phyloP scores from a whole-genome alignment of 2,329 filamentous ascomycete genomes.

The Cordyceps pruinosa region DNA sequence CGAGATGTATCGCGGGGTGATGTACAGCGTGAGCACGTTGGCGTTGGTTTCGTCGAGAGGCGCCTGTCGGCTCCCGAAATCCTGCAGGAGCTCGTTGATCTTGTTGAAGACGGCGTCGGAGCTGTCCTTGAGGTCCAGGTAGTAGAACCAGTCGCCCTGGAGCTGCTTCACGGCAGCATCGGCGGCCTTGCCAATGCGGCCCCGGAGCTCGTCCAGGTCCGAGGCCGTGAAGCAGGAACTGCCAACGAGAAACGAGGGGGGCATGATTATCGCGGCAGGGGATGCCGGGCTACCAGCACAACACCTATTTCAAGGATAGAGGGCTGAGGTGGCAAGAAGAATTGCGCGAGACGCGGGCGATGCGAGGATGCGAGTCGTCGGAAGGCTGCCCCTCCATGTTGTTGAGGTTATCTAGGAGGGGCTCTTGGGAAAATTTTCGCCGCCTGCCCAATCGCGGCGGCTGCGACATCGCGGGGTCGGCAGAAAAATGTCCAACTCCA shows the following conservation, averaged over 20 bases:
- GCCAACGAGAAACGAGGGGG: constrained; percentile 32
- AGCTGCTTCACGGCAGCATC: constrained; percentile 41
- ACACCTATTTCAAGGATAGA: constrained; percentile 5
- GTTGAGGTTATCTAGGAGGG: constrained; percentile 4
- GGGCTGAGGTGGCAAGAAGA: constrained; percentile 2
- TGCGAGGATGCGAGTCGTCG: background rate
- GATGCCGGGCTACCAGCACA: constrained; percentile 8
- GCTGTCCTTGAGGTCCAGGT: constrained; percentile 51
- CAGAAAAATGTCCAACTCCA: constrained; percentile 4
- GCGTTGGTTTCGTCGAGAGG: constrained; percentile 33
- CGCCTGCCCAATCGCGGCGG: constrained; percentile 3
- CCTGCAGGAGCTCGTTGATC: constrained; percentile 39
- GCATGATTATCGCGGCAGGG: constrained; percentile 22
- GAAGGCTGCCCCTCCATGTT: constrained; percentile 3
- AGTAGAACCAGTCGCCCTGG: constrained; percentile 56
- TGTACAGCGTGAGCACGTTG: constrained; percentile 55
- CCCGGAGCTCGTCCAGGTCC: constrained; percentile 37
- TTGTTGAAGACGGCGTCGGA: constrained; percentile 38
- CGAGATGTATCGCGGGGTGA: constrained; percentile 79
- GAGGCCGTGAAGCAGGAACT: constrained; percentile 44
- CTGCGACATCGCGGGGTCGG: constrained; percentile 8
- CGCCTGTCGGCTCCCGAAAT: constrained; percentile 25
- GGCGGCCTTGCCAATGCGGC: constrained; percentile 37
- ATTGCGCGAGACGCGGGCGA: constrained; percentile 1
- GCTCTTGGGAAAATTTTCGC: constrained; percentile 3